Evolutionary conservation across 2,329 filamentous ascomycete genomes (phyloP).

Genomic region (Setomelanomma holmii): DNA sequence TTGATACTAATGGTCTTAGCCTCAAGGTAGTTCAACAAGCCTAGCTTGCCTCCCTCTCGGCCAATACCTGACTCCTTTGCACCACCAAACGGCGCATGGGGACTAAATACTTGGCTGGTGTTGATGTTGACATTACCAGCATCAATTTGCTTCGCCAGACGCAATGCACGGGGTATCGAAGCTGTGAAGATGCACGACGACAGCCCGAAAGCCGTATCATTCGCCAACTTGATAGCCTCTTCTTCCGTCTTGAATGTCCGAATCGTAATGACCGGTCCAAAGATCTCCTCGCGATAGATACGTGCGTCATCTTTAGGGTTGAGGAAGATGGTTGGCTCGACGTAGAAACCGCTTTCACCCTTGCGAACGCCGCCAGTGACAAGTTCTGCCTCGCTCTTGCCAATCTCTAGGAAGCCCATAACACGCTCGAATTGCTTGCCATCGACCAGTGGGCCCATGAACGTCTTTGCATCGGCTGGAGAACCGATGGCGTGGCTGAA

Average conservation of each 20-base stretch:
- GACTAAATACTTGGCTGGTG: slow-evolving; percentile 20
- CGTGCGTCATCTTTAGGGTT: slow-evolving; percentile 33
- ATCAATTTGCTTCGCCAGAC: slow-evolving; percentile 38
- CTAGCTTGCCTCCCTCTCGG: slow-evolving; percentile 36
- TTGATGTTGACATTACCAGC: slow-evolving; percentile 45
- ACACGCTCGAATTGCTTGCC: slow-evolving; percentile 37
- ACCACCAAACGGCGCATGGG: slow-evolving; percentile 41
- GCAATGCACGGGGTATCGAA: slow-evolving; percentile 34
- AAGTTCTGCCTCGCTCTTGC: slow-evolving; percentile 35
- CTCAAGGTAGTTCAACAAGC: slow-evolving; percentile 43
- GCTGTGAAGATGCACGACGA: slow-evolving; percentile 35
- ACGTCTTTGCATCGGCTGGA: slow-evolving; percentile 25
- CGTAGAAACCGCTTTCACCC: slow-evolving; percentile 34
- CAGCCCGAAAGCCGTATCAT: slow-evolving; percentile 40
- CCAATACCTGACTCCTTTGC: slow-evolving; percentile 43
- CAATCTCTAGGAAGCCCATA: slow-evolving; percentile 28
- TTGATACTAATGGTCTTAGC: slow-evolving; percentile 42
- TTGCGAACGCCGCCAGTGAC: slow-evolving; percentile 34
- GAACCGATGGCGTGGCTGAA: slow-evolving; percentile 18
- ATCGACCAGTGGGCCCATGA: slow-evolving; percentile 38
- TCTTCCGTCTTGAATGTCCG: slow-evolving; percentile 44
- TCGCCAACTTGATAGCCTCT: slow-evolving; percentile 40
- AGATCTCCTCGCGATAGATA: slow-evolving; percentile 44
- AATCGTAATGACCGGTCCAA: slow-evolving; percentile 39
- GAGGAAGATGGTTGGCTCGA: slow-evolving; percentile 43